Conservation (phyloP, 805 yeast species). For the Lipomyces orientalis region DNA sequence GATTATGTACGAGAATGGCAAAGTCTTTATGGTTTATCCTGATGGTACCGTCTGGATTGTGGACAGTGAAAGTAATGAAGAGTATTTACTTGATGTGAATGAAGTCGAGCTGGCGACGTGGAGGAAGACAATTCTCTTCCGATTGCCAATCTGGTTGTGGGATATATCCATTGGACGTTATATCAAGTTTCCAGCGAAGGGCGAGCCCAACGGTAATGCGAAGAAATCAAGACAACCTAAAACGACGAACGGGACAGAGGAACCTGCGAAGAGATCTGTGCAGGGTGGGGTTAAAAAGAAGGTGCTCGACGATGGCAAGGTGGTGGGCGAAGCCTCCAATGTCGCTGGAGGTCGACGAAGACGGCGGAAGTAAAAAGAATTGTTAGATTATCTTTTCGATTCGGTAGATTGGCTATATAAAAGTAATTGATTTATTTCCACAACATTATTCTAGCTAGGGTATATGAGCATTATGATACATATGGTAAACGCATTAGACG, state of each 20-base stretch:
- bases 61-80: conserved; percentile 33
- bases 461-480: background rate
- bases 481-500: background rate
- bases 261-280: background rate
- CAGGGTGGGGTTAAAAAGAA: conserved; percentile 12
- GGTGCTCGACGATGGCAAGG: conserved; percentile 23
- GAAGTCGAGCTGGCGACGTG: conserved; percentile 45
- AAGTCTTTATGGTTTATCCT: conserved; percentile 45
- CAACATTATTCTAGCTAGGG: background rate
- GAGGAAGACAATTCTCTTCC: conserved; percentile 44
- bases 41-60: conserved; percentile 40
- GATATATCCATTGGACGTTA: conserved; percentile 33
- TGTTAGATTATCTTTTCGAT: background rate
- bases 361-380: conserved; percentile 20
- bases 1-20: conserved; percentile 30
- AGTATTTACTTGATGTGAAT: conserved; percentile 42
- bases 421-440: background rate
- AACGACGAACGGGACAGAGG: conserved; percentile 12
- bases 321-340: conserved; percentile 28
- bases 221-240: conserved; percentile 34
- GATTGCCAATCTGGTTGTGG: conserved; percentile 39
- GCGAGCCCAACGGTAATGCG: conserved; percentile 13
- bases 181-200: conserved; percentile 10
- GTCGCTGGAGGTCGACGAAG: conserved; percentile 37
- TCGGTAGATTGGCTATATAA: background rate